Base-by-base conservation (phyloP, 2,329 filamentous ascomycete genomes). In the Neocucurbitaria cava region DNA sequence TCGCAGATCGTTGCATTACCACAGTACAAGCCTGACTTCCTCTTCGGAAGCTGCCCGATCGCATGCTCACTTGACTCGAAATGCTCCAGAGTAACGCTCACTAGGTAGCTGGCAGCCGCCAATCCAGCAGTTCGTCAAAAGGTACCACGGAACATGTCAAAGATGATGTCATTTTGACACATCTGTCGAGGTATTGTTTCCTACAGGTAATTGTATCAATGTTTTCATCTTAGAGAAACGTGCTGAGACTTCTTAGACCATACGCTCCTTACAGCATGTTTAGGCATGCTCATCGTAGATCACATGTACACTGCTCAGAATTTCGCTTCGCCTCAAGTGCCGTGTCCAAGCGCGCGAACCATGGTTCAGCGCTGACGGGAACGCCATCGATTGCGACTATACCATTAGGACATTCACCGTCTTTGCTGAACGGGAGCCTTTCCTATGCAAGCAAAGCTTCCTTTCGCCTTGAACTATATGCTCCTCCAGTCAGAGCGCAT, bases 1-100 rank as follows among this genome's bases (percentile, higher is more conserved):
- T 53, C 46, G 58, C 46, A 61, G 52, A 66, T 58, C 59, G 51
- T 21, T 49, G 52, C 47, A 41, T 46, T 40, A 46, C 31, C 23
- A n/a, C n/a, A n/a, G n/a, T n/a, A n/a, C n/a, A n/a, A n/a, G n/a
- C 41, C 42, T 20, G 38, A n/a, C 21, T 42, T 50, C 18, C 9
- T 56, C 23, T 43, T 21, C 33, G 31, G 23, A 40, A 39, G 30
- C 24, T 33, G 26, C 35, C 41, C 41, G 5, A 51, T 17, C 10
- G 20, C 36, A 18, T n/a, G 10, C 4, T 35, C 5, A 24, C 38
- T 24, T 23, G 21, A n/a, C 5, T 39, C 17, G 10, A 23, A 35
- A 10, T 35, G 31, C 31, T 31, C 5, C 31, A 35, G 3, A 35
- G 31, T 35, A 35, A 35, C 31, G 3, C 6, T 15, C 1, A 17